phyloP scores from a whole-genome alignment of 2,329 filamentous ascomycete species.

The Colletotrichum sp. region DNA sequence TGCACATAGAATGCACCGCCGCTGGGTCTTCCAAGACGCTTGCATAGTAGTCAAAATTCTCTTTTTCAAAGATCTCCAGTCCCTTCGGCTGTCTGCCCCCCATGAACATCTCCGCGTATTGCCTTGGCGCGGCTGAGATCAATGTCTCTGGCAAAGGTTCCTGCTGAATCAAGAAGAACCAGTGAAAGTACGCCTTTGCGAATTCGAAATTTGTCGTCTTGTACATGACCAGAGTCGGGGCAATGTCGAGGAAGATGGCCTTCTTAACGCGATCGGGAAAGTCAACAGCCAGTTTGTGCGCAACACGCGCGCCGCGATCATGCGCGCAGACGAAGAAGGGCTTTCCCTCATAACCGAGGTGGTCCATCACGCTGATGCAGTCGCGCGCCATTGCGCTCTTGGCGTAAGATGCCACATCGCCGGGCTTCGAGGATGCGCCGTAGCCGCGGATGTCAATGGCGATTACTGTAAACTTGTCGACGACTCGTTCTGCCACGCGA shows the following conservation, averaged over 20 bases:
- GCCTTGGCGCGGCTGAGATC: slow-evolving; percentile 39
- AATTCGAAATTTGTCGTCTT: slow-evolving; percentile 44
- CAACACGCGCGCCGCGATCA: slow-evolving; percentile 61
- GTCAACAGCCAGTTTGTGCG: slow-evolving; percentile 59
- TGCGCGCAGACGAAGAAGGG: slow-evolving; percentile 58
- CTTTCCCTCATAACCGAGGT: slow-evolving; percentile 35
- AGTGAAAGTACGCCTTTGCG: slow-evolving; percentile 60
- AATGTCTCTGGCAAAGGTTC: slow-evolving; percentile 56
- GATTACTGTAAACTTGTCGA: slow-evolving; percentile 45
- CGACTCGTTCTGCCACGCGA: slow-evolving; percentile 43
- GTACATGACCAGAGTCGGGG: slow-evolving; percentile 61
- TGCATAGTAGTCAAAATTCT: slow-evolving; percentile 45
- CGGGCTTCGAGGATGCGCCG: slow-evolving; percentile 53
- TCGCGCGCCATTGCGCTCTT: slow-evolving; percentile 57
- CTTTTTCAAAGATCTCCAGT: slow-evolving; percentile 36
- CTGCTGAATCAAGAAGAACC: slow-evolving; percentile 62
- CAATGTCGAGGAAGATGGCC: slow-evolving; percentile 56
- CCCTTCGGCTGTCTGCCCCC: slow-evolving; percentile 41
- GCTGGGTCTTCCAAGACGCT: slow-evolving; percentile 43
- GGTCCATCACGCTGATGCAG: slow-evolving; percentile 49
- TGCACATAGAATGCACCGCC: slow-evolving; percentile 53
- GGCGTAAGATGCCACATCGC: slow-evolving; percentile 38
- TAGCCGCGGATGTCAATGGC: slow-evolving; percentile 58
- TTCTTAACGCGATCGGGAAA: slow-evolving; percentile 44
- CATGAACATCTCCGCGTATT: slow-evolving; percentile 48